Percentiles rank a stretch among this genome's conserved stretches.
Evolutionary conservation across 768 basidiomycete genomes (phyloP).

Genomic region (Amanita molliuscula): DNA sequence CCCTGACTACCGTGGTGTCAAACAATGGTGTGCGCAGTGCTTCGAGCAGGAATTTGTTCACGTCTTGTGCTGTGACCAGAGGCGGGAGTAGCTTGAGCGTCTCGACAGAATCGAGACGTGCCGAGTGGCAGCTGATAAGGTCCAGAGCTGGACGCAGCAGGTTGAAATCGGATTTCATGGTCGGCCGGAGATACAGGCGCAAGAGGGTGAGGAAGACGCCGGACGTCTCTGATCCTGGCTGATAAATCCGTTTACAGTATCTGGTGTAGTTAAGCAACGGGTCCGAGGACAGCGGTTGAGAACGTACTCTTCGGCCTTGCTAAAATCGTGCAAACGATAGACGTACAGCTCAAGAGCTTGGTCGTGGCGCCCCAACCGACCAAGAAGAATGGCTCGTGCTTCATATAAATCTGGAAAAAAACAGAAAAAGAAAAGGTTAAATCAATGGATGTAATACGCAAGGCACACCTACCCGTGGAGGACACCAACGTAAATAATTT

Average conservation of each 20-base stretch:
- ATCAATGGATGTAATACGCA: background rate
- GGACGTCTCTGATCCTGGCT: constrained; percentile 40
- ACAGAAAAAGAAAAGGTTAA: background rate
- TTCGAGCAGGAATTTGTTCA: constrained; percentile 69
- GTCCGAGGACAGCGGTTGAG: background rate
- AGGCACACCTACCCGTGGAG: constrained; percentile 50
- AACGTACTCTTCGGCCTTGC: constrained; percentile 71
- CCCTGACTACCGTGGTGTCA: constrained; percentile 58
- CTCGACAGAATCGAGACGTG: constrained; percentile 71
- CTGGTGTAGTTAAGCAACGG: constrained; percentile 25
- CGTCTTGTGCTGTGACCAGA: constrained; percentile 73
- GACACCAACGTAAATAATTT: constrained; percentile 76
- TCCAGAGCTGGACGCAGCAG: constrained; percentile 76
- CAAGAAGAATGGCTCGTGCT: constrained; percentile 85
- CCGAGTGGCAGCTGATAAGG: constrained; percentile 79
- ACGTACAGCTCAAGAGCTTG: constrained; percentile 94
- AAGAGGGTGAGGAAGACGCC: constrained; percentile 79
- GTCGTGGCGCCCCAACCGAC: constrained; percentile 84
- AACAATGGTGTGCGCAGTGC: constrained; percentile 56
- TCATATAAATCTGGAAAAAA: constrained; percentile 64
- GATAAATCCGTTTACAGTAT: constrained; percentile 82
- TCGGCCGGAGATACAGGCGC: constrained; percentile 78
- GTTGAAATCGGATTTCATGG: constrained; percentile 35
- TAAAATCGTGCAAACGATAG: constrained; percentile 72
- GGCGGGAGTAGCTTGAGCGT: constrained; percentile 85